Evolutionary conservation across 2,329 filamentous ascomycete species (phyloP).

Genomic region (Cadophora malorum): DNA sequence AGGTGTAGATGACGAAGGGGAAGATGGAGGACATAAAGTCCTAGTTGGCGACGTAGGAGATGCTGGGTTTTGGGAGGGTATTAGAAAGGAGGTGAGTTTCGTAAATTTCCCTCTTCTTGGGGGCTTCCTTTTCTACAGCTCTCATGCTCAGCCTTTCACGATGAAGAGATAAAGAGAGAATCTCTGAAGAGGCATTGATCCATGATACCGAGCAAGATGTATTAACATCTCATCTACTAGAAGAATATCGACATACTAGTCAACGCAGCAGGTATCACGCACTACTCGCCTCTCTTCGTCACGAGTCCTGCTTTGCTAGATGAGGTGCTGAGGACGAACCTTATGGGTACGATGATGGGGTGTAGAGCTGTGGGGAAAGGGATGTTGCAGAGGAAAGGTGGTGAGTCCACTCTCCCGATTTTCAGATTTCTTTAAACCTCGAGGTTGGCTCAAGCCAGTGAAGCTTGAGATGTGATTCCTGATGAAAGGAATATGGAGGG

Average conservation of each 20-base stretch:
- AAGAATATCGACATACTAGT: conserved; percentile 65
- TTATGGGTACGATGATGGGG: conserved; percentile 68
- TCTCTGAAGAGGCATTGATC: background rate
- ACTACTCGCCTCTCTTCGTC: conserved; percentile 67
- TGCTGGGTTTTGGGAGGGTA: conserved; percentile 38
- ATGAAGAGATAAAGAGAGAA: no score
- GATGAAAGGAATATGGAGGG: background rate
- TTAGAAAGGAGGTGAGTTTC: conserved; percentile 37
- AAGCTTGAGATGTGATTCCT: background rate
- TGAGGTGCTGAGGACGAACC: conserved; percentile 71
- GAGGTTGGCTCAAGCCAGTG: background rate
- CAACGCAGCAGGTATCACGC: conserved; percentile 79
- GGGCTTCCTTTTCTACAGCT: background rate
- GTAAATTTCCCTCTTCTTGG: background rate
- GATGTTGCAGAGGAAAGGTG: conserved; percentile 52
- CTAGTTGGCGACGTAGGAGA: conserved; percentile 43
- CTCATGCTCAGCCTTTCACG: background rate
- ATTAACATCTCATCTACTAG: no score
- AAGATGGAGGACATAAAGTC: conserved; percentile 31
- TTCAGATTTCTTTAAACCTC: background rate
- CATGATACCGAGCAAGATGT: background rate
- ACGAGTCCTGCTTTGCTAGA: conserved; percentile 59
- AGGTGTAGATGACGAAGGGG: conserved; percentile 1
- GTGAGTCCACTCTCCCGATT: conserved; percentile 26
- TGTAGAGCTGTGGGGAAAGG: conserved; percentile 59